A percentile compares a stretch with the other conserved stretches of the same genome.
Evolutionary conservation across 2,329 filamentous ascomycete genomes (phyloP).

Genomic region (Epichloe gansuensis): DNA sequence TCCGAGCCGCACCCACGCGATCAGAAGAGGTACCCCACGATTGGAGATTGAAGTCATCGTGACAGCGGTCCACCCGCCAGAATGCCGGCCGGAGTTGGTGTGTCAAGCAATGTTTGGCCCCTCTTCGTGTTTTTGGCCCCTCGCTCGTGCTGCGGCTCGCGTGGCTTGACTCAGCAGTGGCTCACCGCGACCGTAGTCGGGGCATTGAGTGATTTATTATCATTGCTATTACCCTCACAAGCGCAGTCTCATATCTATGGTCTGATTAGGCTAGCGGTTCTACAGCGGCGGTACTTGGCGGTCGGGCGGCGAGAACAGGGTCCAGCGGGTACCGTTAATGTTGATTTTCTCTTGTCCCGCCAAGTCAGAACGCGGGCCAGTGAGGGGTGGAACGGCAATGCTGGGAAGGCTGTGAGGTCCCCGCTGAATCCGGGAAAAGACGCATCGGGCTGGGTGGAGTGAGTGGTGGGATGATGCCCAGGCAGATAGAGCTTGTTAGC

Average conservation of each 20-base stretch:
- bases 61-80: not conserved
- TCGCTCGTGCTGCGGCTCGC: not conserved
- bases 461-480: not conserved
- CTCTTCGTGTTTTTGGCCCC: not conserved
- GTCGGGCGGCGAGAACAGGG: conserved; percentile 3
- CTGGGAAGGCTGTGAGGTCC: not conserved
- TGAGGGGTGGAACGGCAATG: not conserved
- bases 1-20: not conserved
- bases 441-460: conserved; percentile 9
- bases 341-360: not conserved
- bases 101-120: not conserved
- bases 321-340: not conserved
- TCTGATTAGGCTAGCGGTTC: not conserved
- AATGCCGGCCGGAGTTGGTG: not conserved
- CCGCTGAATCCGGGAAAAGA: conserved; percentile 18
- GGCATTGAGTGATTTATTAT: conserved; percentile 8
- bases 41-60: not conserved
- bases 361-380: conserved; percentile 1
- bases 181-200: conserved; percentile 2
- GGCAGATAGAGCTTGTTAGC: not conserved
- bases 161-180: conserved; percentile 2
- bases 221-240: not conserved
- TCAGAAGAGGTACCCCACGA: not conserved
- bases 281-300: conserved; percentile 3
- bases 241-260: not conserved